Evolutionary conservation across 768 basidiomycete genomes (phyloP).

Genomic region (Lactarius trivialis): DNA sequence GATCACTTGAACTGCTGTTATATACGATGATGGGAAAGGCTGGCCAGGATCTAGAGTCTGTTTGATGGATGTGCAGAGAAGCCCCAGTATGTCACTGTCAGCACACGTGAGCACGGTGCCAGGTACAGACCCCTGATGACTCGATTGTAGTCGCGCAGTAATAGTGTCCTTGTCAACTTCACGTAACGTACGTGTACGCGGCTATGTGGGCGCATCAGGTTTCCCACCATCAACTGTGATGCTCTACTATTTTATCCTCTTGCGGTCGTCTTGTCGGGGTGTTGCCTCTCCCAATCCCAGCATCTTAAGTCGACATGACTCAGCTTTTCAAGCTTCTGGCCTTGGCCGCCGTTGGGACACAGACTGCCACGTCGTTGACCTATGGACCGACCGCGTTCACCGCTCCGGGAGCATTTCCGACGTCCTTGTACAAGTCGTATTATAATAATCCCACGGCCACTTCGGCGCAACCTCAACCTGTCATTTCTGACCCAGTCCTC

Average conservation of each 20-base stretch:
- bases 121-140: no score
- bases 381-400: constrained; percentile 44
- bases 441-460: constrained; percentile 72
- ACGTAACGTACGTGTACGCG: no score
- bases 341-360: constrained; percentile 5
- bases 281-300: background rate
- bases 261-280: background rate
- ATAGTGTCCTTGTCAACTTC: no score
- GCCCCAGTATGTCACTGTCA: no score
- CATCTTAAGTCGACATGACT: background rate
- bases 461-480: constrained; percentile 66
- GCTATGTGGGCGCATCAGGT: no score
- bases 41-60: no score
- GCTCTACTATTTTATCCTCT: background rate
- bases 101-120: no score
- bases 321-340: constrained; percentile 1
- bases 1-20: no score
- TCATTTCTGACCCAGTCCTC: constrained; percentile 64
- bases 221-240: no score
- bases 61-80: no score
- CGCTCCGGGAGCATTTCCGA: constrained; percentile 58
- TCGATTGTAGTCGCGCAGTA: no score
- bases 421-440: constrained; percentile 55
- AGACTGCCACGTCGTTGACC: constrained; percentile 5
- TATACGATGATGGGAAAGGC: no score